Percentiles rank a stretch among this genome's conserved stretches.
phyloP scores from a whole-genome alignment of 164 flowering plant genomes.

The Houttuynia cordata region DNA sequence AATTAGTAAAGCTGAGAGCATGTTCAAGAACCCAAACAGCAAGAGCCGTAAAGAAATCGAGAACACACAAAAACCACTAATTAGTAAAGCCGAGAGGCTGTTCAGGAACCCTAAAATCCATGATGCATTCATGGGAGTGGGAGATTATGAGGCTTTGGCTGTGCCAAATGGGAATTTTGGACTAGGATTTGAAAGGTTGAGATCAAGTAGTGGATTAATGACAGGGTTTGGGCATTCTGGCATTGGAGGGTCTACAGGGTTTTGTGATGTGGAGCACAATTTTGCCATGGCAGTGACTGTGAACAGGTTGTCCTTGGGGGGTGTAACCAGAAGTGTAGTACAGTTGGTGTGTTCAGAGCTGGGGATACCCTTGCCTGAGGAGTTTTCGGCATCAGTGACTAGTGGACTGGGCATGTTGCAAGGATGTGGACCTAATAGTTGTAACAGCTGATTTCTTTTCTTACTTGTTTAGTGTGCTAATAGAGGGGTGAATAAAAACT shows the following conservation, averaged over 20 bases:
- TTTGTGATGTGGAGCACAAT: slow-evolving; percentile 48
- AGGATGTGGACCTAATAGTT: neutral
- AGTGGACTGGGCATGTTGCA: slow-evolving; percentile 16
- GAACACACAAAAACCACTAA: neutral
- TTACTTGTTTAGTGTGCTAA: too few relatives aligned
- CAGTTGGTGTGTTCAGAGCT: slow-evolving; percentile 77
- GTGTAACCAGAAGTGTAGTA: slow-evolving; percentile 48
- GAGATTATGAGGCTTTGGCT: slow-evolving; percentile 47
- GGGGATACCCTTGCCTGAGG: slow-evolving; percentile 56
- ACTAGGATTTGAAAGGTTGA: slow-evolving; percentile 57
- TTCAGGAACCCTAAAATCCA: slow-evolving; percentile 50
- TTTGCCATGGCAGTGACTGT: slow-evolving; percentile 81
- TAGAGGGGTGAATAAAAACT: too few relatives aligned
- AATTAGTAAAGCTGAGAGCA: slow-evolving; percentile 9
- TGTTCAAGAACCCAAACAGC: slow-evolving; percentile 53
- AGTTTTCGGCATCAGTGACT: slow-evolving; percentile 16
- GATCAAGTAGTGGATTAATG: slow-evolving; percentile 31
- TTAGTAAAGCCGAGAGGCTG: slow-evolving; percentile 17
- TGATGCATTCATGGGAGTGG: slow-evolving; percentile 69
- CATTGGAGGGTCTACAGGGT: slow-evolving; percentile 91
- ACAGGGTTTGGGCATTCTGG: slow-evolving; percentile 83
- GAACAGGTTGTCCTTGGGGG: slow-evolving; percentile 77
- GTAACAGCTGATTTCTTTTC: too few relatives aligned
- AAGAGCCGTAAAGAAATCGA: too few relatives aligned
- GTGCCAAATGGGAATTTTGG: slow-evolving; percentile 66